Conservation (phyloP, 768 basidiomycete species). For the Piloderma croceum region DNA sequence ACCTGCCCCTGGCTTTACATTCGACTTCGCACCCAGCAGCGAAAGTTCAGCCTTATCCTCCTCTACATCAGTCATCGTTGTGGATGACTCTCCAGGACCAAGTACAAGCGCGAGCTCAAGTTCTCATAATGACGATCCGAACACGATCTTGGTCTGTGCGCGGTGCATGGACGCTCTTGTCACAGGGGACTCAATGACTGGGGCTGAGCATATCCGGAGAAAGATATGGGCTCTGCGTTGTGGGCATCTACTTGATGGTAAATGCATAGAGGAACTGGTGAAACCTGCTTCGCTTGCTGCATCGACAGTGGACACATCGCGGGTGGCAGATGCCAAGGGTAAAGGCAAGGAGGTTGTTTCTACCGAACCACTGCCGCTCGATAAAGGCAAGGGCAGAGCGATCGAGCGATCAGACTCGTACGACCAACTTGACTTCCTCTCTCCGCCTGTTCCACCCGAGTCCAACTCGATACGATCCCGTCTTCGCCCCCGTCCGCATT, state of each 20-base stretch:
- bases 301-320: constrained; percentile 2
- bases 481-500: constrained; percentile 43
- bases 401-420: constrained; percentile 5
- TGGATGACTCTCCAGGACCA: constrained; percentile 30
- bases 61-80: not conserved
- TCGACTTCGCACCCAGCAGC: constrained; percentile 59
- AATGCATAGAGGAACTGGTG: constrained; percentile 59
- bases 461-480: constrained; percentile 50
- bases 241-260: constrained; percentile 75
- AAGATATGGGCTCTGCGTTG: constrained; percentile 71
- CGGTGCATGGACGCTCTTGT: constrained; percentile 61
- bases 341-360: constrained; percentile 35
- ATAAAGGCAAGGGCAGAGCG: constrained; percentile 17
- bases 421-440: constrained; percentile 13
- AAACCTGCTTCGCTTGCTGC: constrained; percentile 27
- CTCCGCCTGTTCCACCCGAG: constrained; percentile 6
- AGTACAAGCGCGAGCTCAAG: constrained; percentile 18
- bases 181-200: constrained; percentile 36
- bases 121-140: constrained; percentile 26
- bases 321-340: constrained; percentile 34
- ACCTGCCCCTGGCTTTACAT: constrained; percentile 59
- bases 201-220: constrained; percentile 37
- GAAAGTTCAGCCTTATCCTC: too few species aligned
- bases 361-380: constrained; percentile 9
- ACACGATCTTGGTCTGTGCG: constrained; percentile 58